phyloP scores from a whole-genome alignment of 305 asterid genomes.

The Lippia alba region DNA sequence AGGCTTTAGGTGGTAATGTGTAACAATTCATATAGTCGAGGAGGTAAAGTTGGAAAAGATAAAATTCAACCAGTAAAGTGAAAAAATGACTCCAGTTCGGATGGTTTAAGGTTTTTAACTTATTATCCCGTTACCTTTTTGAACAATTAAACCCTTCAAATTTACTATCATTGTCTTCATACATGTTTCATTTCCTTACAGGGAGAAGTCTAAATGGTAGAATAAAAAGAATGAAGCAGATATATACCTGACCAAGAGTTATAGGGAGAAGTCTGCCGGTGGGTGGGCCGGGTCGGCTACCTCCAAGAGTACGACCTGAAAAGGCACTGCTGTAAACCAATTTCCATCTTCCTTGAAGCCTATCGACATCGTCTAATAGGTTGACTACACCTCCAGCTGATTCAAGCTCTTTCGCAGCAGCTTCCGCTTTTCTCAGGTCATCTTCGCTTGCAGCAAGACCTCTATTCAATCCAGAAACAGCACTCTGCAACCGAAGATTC shows the following conservation, averaged over 20 bases:
- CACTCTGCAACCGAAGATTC: constrained; percentile 55
- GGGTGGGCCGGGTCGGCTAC: constrained; percentile 98
- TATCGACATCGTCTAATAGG: constrained; percentile 65
- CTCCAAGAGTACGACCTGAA: constrained; percentile 88
- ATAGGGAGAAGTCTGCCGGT: constrained; percentile 93
- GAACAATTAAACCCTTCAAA: no score
- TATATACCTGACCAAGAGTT: constrained; percentile 82
- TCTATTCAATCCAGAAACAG: constrained; percentile 92
- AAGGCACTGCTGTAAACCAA: constrained; percentile 92
- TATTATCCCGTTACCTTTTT: no score
- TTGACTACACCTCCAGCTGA: constrained; percentile 67
- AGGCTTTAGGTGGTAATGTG: no score
- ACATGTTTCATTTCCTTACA: no score
- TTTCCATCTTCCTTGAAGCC: constrained; percentile 94
- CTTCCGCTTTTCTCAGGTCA: constrained; percentile 79
- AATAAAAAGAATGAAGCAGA: neutral
- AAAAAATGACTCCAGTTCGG: no score
- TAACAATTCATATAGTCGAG: no score
- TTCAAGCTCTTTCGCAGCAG: constrained; percentile 84
- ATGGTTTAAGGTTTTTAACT: no score
- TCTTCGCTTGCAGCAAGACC: constrained; percentile 92
- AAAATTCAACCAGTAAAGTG: no score
- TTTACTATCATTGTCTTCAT: no score
- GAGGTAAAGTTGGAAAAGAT: no score
- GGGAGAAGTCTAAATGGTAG: no score